Evolutionary conservation across 2,329 filamentous ascomycete species (phyloP).

Genomic region (Monilinia vaccinii-corymbosi): DNA sequence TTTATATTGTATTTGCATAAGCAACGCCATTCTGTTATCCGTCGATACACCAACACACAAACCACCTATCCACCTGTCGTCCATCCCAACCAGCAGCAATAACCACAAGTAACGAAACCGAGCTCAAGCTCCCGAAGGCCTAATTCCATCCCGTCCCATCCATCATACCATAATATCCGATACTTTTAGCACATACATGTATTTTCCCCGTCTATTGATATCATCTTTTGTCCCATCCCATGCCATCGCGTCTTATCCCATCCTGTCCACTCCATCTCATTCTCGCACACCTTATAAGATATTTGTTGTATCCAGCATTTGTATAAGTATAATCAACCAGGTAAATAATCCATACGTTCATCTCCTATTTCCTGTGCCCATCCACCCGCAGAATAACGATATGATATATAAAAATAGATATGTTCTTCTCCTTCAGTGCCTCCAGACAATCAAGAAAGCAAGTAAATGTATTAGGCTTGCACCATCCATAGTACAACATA

Average conservation of each 20-base stretch:
- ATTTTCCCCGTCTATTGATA: constrained; percentile 3
- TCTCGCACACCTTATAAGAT: not conserved
- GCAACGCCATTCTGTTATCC: not conserved
- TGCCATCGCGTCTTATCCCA: not conserved
- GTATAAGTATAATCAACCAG: not conserved
- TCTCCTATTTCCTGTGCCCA: not conserved
- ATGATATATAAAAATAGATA: not conserved
- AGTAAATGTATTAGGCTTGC: not conserved
- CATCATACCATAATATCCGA: not conserved
- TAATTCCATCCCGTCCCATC: not conserved
- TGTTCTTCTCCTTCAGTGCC: not conserved
- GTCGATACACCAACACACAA: not conserved
- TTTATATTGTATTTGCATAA: not conserved
- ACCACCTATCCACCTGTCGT: not conserved
- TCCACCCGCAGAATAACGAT: not conserved
- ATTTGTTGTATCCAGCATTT: not conserved
- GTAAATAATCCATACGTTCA: not conserved
- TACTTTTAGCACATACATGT: not conserved
- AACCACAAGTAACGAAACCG: not conserved
- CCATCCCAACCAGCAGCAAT: not conserved
- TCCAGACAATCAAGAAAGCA: not conserved
- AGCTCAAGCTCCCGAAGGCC: not conserved
- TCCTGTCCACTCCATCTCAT: not conserved
- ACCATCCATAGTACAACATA: not conserved
- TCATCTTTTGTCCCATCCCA: not conserved